phyloP scores from a whole-genome alignment of 257 asterid genomes.

The Galeopsis tetrahit region DNA sequence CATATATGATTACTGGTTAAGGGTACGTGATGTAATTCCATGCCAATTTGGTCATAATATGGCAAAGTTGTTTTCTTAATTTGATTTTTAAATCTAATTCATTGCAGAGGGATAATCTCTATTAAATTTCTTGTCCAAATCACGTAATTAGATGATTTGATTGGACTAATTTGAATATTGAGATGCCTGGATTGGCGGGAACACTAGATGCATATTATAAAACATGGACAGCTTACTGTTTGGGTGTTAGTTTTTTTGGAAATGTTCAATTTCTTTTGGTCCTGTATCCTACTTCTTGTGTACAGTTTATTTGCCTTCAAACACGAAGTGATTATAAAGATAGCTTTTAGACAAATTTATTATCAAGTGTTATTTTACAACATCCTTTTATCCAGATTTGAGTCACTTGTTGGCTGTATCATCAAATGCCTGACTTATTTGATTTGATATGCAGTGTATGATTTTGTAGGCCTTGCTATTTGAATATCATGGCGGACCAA shows the following conservation, averaged over 20 bases:
- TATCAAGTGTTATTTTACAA: neutral
- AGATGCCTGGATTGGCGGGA: too few species aligned
- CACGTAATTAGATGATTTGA: neutral
- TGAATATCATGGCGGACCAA: too few species aligned
- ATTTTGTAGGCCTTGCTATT: constrained; percentile 24
- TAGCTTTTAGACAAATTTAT: neutral
- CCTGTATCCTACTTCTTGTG: too few species aligned
- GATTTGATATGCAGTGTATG: constrained; percentile 22
- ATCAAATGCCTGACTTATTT: constrained; percentile 7
- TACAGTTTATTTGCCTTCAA: neutral
- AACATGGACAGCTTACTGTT: too few species aligned
- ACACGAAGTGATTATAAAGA: neutral
- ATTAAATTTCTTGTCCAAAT: neutral
- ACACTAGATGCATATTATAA: too few species aligned
- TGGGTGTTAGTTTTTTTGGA: too few species aligned
- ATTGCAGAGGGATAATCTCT: too few species aligned
- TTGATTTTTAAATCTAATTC: too few species aligned
- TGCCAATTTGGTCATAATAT: too few species aligned
- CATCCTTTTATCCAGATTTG: neutral
- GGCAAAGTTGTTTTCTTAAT: too few species aligned
- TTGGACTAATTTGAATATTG: too few species aligned
- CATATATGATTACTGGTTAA: neutral
- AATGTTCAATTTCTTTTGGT: too few species aligned
- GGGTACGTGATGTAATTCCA: neutral
- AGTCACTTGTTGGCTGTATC: neutral